phyloP scores from a whole-genome alignment of 2,329 filamentous ascomycete genomes.

The Parascedosporium putredinis region DNA sequence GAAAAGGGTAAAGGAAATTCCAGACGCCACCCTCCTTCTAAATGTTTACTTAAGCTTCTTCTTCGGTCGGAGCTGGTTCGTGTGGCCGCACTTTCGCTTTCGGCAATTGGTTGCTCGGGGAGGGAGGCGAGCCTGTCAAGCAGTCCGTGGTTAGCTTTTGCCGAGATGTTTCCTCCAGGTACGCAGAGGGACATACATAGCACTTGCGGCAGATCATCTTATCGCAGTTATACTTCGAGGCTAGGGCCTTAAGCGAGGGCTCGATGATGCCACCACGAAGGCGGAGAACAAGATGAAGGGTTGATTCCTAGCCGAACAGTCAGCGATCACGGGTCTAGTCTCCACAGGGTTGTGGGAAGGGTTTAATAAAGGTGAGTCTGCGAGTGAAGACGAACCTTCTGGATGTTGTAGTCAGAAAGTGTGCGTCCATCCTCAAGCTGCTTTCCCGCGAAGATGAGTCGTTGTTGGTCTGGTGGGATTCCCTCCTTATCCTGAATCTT shows the following conservation, averaged over 20 bases:
- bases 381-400: slow-evolving; percentile 90
- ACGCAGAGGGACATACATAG: slow-evolving; percentile 60
- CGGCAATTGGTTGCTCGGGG: slow-evolving; percentile 99
- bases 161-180: neutral
- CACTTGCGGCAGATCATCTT: slow-evolving; percentile 99
- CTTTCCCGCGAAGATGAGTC: slow-evolving; percentile 97
- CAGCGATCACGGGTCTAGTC: too few species aligned
- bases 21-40: slow-evolving; percentile 28
- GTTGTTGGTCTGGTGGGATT: slow-evolving; percentile 96
- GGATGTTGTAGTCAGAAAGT: slow-evolving; percentile 97
- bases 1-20: slow-evolving; percentile 20
- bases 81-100: slow-evolving; percentile 99
- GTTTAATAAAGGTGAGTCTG: too few species aligned
- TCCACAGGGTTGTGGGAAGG: too few species aligned
- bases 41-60: slow-evolving; percentile 88
- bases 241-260: slow-evolving; percentile 95
- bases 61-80: slow-evolving; percentile 99
- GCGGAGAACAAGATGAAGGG: slow-evolving; percentile 95
- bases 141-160: neutral
- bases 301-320: slow-evolving; percentile 67
- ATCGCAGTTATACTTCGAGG: slow-evolving; percentile 99
- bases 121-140: slow-evolving; percentile 63
- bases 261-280: slow-evolving; percentile 99
- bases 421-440: slow-evolving; percentile 98
- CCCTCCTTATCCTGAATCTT: slow-evolving; percentile 99